These are phyloP conservation scores for Yamagishiella unicocca DNA, from an alignment of 139 green algal genomes.

Conservation along the genomic window DNA sequence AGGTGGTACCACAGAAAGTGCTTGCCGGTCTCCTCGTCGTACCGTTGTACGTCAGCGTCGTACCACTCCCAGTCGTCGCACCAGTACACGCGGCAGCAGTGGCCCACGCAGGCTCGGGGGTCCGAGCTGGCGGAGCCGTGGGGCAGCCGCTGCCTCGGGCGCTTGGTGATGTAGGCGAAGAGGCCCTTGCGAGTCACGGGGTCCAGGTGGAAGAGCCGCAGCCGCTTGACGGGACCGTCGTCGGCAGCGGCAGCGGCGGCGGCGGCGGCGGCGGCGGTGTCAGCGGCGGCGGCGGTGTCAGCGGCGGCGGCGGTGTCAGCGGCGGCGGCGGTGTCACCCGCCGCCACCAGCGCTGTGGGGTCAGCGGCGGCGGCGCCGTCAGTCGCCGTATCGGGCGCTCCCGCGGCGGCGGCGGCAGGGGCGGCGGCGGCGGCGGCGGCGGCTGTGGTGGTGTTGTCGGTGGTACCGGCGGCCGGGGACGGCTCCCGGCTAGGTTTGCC, in stretches of 20 bases:
- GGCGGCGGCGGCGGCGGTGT: background rate
- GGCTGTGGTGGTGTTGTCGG: too few species aligned
- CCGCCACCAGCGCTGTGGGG: background rate
- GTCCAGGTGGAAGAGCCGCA: slow-evolving; percentile 28
- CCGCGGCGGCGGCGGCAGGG: background rate
- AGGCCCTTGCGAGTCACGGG: background rate
- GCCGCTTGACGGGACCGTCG: background rate
- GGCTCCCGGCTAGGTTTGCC: too few species aligned
- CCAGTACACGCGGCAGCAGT: slow-evolving; percentile 74
- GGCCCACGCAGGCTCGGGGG: slow-evolving; percentile 4
- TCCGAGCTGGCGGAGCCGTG: background rate
- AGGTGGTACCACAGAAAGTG: slow-evolving; percentile 78
- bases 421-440: background rate
- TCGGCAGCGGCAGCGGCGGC: slow-evolving; percentile 19
- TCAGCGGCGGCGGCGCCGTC: background rate
- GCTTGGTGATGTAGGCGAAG: background rate
- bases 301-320: background rate
- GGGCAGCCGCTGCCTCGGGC: background rate
- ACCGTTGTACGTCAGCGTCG: slow-evolving; percentile 67
- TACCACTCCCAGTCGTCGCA: slow-evolving; percentile 83
- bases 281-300: background rate
- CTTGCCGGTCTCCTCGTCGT: slow-evolving; percentile 45
- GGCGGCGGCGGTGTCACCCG: background rate
- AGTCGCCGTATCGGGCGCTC: too few species aligned
- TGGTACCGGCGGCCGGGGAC: too few species aligned